Percentiles rank a stretch among this genome's conserved stretches.
phyloP scores from a whole-genome alignment of 352 stramenopile species.

The Globisporangium cederbergense region DNA sequence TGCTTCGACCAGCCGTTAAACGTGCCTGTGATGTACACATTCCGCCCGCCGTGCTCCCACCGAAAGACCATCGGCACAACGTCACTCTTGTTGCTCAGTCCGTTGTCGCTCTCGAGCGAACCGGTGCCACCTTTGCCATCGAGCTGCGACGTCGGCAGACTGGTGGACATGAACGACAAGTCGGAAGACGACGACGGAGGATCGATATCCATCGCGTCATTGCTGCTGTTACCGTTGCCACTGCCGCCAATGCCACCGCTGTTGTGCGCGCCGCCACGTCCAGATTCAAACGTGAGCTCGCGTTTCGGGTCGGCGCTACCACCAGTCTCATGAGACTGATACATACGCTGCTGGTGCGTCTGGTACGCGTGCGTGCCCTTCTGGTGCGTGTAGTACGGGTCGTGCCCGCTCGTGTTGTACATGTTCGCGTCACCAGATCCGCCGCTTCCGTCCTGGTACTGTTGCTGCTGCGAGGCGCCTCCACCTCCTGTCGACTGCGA shows the following conservation, averaged over 20 bases:
- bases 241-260: constrained; percentile 1
- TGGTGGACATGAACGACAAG: constrained; percentile 21
- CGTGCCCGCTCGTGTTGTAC: constrained; percentile 14
- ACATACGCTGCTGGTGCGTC: constrained; percentile 16
- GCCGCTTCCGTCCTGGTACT: constrained; percentile 18
- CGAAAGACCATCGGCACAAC: constrained; percentile 95
- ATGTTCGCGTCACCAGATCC: constrained; percentile 5
- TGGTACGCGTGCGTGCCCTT: constrained; percentile 6
- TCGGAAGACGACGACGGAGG: constrained; percentile 33
- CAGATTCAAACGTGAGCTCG: constrained; percentile 9
- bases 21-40: constrained; percentile 98
- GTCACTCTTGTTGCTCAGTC: constrained; percentile 22
- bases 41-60: constrained; percentile 96
- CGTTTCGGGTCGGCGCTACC: background rate
- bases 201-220: constrained; percentile 73
- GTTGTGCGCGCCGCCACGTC: constrained; percentile 7
- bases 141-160: constrained; percentile 26
- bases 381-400: constrained; percentile 19
- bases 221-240: constrained; percentile 4
- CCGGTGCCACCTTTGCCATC: constrained; percentile 23
- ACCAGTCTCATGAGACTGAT: constrained; percentile 10
- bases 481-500: constrained; percentile 8
- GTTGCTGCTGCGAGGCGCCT: constrained; percentile 17
- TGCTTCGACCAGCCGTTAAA: constrained; percentile 99
- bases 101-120: constrained; percentile 10